A percentile compares a stretch with the other conserved stretches of the same genome.
Evolutionary conservation across 257 asterid genomes (phyloP).

Genomic region (Asclepias syriaca): DNA sequence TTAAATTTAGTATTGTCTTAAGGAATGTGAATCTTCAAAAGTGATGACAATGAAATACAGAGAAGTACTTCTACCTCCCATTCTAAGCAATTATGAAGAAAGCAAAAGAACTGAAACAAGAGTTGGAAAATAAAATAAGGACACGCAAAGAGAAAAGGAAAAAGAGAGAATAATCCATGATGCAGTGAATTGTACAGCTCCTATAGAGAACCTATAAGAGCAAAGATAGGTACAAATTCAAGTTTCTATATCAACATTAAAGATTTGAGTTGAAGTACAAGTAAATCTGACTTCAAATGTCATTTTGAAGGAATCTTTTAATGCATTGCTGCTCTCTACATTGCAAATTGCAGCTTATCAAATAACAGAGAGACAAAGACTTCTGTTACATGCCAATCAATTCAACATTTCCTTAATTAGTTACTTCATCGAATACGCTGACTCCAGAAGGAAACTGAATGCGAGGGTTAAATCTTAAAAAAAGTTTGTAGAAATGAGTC

Average conservation of each 20-base stretch:
- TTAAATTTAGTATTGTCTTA: too few relatives aligned
- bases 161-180: not conserved
- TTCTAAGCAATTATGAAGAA: too few relatives aligned
- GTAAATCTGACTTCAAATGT: not conserved
- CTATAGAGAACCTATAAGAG: not conserved
- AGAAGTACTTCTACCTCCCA: too few relatives aligned
- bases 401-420: not conserved
- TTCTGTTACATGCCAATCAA: not conserved
- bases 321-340: not conserved
- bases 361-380: not conserved
- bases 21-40: too few relatives aligned
- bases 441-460: not conserved
- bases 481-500: not conserved
- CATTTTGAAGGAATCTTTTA: not conserved
- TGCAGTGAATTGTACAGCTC: not conserved
- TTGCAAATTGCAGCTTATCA: not conserved
- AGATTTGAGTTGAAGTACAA: not conserved
- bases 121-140: not conserved
- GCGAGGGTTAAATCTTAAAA: not conserved
- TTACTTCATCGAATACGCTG: not conserved
- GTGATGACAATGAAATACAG: too few relatives aligned
- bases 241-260: not conserved
- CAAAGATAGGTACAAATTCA: not conserved
- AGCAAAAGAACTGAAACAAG: too few relatives aligned
- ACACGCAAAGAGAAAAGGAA: not conserved